Base-by-base conservation (phyloP, 2,329 filamentous ascomycete genomes). In the Exophiala alcalophila region DNA sequence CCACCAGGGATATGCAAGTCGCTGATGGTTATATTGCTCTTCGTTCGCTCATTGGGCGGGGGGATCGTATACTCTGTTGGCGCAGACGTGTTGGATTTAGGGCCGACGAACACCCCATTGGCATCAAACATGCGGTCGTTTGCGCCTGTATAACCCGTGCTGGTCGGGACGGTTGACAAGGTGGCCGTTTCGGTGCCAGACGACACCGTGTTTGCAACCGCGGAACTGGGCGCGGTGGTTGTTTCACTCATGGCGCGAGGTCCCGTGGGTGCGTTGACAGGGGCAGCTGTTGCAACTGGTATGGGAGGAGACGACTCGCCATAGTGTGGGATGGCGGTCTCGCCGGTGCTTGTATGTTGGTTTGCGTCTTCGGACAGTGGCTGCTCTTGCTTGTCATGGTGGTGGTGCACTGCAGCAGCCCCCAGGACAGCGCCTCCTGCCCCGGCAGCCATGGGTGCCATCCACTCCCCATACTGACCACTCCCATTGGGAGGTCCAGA, bases 1-100 rank as follows among this genome's bases (percentile, higher is more conserved):
- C 82, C 73, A 8, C 84, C 84, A 3, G 84, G 84, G 12, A 88
- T 75, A 57, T 84, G 81, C 36, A 87, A 64, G 57, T 82, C 75
- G 40, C 79, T 80, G 30, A 85, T 77, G 19, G 74, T 77, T 9
- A 73, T 70, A 5, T 72, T 67, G 52, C 74, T 72, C 32, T 70
- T 65, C 10, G 65, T 57, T 25, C 36, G 49, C 9, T 51, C 31
- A n/a, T n/a, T n/a, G 20, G 42, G 28, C 10, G 47, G 40, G 23
- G 40, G 49, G 19, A 42, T n/a, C 33, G 34, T 24, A 37, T 49
- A 45, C 15, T 50, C 44, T 29, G 50, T 47, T 21, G 48, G 43
- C 12, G 44, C 47, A 10, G 30, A 44, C 32, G 44, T 32, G 9
- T 43, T 18, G 4, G 35, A 24, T 19, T 44, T 29, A 5, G 47